These are phyloP conservation scores for Henckelia pumila DNA, from an alignment of 257 asterid species.

Conservation along the genomic window DNA sequence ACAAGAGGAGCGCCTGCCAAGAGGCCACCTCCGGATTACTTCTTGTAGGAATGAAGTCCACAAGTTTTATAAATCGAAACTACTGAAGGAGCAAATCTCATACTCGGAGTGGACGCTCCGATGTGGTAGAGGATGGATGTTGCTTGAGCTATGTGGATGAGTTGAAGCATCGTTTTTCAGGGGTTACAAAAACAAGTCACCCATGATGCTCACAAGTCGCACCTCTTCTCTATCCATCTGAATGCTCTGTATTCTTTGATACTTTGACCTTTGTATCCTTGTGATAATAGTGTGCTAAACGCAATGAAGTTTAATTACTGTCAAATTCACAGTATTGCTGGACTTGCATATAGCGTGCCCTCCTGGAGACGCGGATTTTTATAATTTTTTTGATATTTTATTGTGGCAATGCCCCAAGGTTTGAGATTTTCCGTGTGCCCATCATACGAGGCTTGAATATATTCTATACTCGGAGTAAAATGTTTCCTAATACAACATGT, in stretches of 20 bases:
- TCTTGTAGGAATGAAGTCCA: conserved; percentile 43
- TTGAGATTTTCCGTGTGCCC: neutral
- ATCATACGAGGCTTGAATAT: too few relatives aligned
- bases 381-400: too few relatives aligned
- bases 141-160: conserved; percentile 22
- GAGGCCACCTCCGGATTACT: conserved; percentile 91
- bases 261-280: neutral
- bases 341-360: neutral
- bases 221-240: neutral
- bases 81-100: conserved; percentile 14
- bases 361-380: neutral
- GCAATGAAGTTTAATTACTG: neutral
- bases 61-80: conserved; percentile 12
- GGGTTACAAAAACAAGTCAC: neutral
- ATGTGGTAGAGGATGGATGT: conserved; percentile 12
- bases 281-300: conserved; percentile 8
- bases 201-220: neutral
- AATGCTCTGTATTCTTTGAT: conserved; percentile 16
- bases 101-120: conserved; percentile 20
- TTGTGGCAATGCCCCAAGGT: neutral
- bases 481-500: too few relatives aligned
- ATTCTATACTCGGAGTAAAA: too few relatives aligned
- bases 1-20: conserved; percentile 82
- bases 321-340: neutral
- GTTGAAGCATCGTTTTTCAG: neutral